Base-by-base conservation (phyloP, 352 stramenopile genomes). In the Salisapilia sapeloensis region DNA sequence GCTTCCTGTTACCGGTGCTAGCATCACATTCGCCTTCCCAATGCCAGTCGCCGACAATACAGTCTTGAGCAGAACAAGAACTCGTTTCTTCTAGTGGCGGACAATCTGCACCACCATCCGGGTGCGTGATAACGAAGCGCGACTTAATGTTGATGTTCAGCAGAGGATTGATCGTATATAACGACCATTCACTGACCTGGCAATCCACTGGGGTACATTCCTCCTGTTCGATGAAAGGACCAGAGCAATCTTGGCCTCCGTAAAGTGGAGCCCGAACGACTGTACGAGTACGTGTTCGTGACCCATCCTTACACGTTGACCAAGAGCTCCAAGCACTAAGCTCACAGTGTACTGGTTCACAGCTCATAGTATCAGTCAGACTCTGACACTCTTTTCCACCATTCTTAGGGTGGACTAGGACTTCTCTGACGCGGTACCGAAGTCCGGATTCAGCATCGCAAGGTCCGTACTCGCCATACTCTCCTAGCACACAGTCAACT, bases 81-180 rank as follows among this genome's bases (percentile, higher is more conserved):
- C 39, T 31, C 31, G 67, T 42, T 32, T 74, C 60, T 1, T 52
- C 42, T 4, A 76, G 38, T 0, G 50, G 24, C 3, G 64, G 61
- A 12, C 64, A 80, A 2, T 50, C 44, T 3, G 44, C 40, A 1
- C 64, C 64, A 7, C 64, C 64, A 13, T 77, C 48, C 12, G 34
- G 36, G 12, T 38, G 14, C 10, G 19, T 17, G 22, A 25, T 22
- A 32, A 49, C 33, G 38, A 26, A 38, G 28, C 35, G 42, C 4
- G 28, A 33, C 3, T 29, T 36, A 3, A 20, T 38, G 24, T 42
- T 44, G 12, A n/a, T 28, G 7, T 13, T 26, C 15, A 19, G 15
- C n/a, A 38, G n/a, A n/a, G n/a, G n/a, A n/a, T n/a, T n/a, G n/a
- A n/a, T n/a, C n/a, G n/a, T n/a, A n/a, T n/a, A n/a, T 14, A 19